These are phyloP conservation scores for Plasmodium coatneyi DNA, from an alignment of 169 alveolate genomes.

Conservation along the genomic window DNA sequence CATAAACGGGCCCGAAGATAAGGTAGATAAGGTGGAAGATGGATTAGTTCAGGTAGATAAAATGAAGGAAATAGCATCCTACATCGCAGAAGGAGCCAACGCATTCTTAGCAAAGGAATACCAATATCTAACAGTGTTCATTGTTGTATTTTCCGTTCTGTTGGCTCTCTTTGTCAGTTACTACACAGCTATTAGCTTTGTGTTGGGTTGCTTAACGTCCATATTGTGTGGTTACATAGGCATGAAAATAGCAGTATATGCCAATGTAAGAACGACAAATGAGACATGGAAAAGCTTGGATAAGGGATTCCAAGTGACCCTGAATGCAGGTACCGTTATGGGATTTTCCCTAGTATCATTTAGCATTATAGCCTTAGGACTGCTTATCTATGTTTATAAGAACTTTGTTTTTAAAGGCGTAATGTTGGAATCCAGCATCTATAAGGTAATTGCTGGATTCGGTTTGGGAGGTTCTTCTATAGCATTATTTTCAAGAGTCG, in stretches of 20 bases:
- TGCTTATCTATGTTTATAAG: slow-evolving; percentile 79
- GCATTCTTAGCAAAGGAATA: slow-evolving; percentile 92
- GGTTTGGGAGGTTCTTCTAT: slow-evolving; percentile 93
- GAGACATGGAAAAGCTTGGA: slow-evolving; percentile 86
- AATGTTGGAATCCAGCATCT: slow-evolving; percentile 63
- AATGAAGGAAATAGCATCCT: slow-evolving; percentile 83
- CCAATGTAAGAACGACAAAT: slow-evolving; percentile 89
- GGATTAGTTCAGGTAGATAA: slow-evolving; percentile 66
- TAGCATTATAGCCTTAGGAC: slow-evolving; percentile 83
- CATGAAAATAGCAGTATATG: slow-evolving; percentile 89
- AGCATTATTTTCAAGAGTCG: slow-evolving; percentile 94
- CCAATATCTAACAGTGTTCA: slow-evolving; percentile 85
- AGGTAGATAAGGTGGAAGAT: slow-evolving; percentile 45
- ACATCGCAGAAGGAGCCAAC: slow-evolving; percentile 91
- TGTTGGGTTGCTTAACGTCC: slow-evolving; percentile 91
- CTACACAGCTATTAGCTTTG: slow-evolving; percentile 88
- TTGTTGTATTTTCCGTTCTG: slow-evolving; percentile 85
- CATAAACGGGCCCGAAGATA: slow-evolving; percentile 62
- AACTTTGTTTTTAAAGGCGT: slow-evolving; percentile 2
- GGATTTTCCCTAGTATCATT: slow-evolving; percentile 90
- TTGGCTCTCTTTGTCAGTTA: slow-evolving; percentile 77
- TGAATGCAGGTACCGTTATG: slow-evolving; percentile 91
- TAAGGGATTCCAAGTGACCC: slow-evolving; percentile 87
- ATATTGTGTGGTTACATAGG: slow-evolving; percentile 91
- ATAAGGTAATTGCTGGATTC: slow-evolving; percentile 90